Base-by-base conservation (phyloP, 345 rosid genomes). In the Conringia planisiliqua region DNA sequence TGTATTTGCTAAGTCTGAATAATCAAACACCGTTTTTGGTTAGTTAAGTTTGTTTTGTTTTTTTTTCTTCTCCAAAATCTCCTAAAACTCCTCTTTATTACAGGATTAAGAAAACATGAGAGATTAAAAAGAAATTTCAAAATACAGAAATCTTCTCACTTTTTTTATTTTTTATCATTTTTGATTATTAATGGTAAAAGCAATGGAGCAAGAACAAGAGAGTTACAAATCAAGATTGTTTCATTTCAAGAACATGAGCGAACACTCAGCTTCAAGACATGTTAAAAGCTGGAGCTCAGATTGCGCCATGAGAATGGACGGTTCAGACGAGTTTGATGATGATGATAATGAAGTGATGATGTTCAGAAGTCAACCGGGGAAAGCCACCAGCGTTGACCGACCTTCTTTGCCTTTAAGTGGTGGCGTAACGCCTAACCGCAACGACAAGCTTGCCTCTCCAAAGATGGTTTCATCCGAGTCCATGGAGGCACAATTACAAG, bases 171-270 rank as follows among this genome's bases (percentile, higher is more conserved):
- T 40, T 32, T 5, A 30, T 4, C 6, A 30, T 30, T 32, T 32
- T 18, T 52, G 29, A 29, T 40, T 29, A 8, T 7, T 47, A 30
- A 87, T 84, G 84, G 87, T 81, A 73, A 82, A 74, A 27, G 85
- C 87, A n/a, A 73, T 82, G 35, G 92, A 88, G 6, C 89, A 85
- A 79, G 94, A 89, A 81, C 86, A 83, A 65, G 97, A 90, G 46
- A 85, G 40, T 48, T 68, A 72, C 66, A 85, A 51, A 83, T 82
- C 94, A 16, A 89, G 89, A 72, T 72, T 91, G 78, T 82, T 62
- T 77, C 82, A 84, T 84, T 91, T 89, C 81, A 73, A 74, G 88
- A 78, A 73, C 66, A 73, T 72, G 74, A 44, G 58, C 58, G 94
- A 84, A 2, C 13, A 79, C 33, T 80, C 82, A 14, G 72, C 78